Conservation (phyloP, 208 protist species). For the Angomonas deanei region DNA sequence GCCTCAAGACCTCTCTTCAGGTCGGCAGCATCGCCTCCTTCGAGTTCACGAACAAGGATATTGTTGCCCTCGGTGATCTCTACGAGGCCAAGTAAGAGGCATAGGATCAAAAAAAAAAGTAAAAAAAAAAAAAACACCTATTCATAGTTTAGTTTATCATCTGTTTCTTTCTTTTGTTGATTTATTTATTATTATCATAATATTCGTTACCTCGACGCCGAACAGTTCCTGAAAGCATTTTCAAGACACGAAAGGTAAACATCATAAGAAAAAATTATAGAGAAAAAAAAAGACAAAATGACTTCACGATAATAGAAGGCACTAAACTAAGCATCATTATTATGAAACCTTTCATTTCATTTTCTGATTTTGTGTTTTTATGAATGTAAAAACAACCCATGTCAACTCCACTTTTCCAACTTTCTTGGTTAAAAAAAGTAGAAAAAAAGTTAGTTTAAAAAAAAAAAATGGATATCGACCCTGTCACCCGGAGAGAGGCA, state of each 20-base stretch:
- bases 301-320: background rate
- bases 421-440: background rate
- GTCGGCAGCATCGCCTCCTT: slow-evolving; percentile 27
- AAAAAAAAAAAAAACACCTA: background rate
- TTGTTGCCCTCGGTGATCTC: slow-evolving; percentile 30
- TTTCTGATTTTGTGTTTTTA: slow-evolving; percentile 14
- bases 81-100: slow-evolving; percentile 9
- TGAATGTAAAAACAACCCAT: background rate
- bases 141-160: background rate
- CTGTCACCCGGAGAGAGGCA: slow-evolving; percentile 72
- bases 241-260: background rate
- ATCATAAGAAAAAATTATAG: background rate
- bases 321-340: background rate
- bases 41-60: slow-evolving; percentile 53
- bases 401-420: background rate
- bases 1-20: slow-evolving; percentile 20
- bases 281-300: background rate
- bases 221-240: too few relatives aligned
- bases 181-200: slow-evolving; percentile 1
- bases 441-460: background rate
- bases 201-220: too few relatives aligned
- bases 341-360: slow-evolving; percentile 4
- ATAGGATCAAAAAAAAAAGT: background rate
- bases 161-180: slow-evolving; percentile 2
- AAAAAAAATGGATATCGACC: slow-evolving; percentile 77